phyloP scores from a whole-genome alignment of 805 yeast genomes.

The Teunomyces stri region DNA sequence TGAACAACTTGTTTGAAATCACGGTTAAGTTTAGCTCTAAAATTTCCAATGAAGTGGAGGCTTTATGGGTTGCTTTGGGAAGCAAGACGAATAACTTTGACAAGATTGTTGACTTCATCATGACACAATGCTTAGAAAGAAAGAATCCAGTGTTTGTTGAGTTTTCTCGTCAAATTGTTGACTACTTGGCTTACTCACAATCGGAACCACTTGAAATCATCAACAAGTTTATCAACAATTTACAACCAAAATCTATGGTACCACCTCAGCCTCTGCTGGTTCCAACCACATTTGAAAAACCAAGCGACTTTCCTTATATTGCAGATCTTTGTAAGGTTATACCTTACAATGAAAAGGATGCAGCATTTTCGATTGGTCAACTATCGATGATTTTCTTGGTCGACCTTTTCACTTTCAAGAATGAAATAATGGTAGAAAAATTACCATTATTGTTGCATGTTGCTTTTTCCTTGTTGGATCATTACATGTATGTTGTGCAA shows the following conservation, averaged over 20 bases:
- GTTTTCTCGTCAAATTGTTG: slow-evolving; percentile 75
- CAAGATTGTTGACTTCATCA: slow-evolving; percentile 67
- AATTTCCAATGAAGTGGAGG: slow-evolving; percentile 86
- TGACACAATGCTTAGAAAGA: slow-evolving; percentile 64
- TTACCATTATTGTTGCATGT: slow-evolving; percentile 77
- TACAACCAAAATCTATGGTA: slow-evolving; percentile 88
- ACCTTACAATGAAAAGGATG: slow-evolving; percentile 54
- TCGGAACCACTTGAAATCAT: slow-evolving; percentile 47
- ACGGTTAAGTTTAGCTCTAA: slow-evolving; percentile 73
- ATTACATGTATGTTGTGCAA: slow-evolving; percentile 78
- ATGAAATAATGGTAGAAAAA: slow-evolving; percentile 56
- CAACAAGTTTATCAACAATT: slow-evolving; percentile 62
- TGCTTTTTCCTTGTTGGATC: slow-evolving; percentile 79
- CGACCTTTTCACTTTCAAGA: slow-evolving; percentile 68
- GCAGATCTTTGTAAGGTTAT: slow-evolving; percentile 68
- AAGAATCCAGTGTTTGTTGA: slow-evolving; percentile 75
- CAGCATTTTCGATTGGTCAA: slow-evolving; percentile 84
- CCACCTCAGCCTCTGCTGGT: slow-evolving; percentile 49
- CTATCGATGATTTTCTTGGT: slow-evolving; percentile 81
- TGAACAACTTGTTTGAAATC: slow-evolving; percentile 78
- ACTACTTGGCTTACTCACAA: slow-evolving; percentile 61
- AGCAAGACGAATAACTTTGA: slow-evolving; percentile 66
- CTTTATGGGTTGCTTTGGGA: slow-evolving; percentile 94
- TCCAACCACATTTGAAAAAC: slow-evolving; percentile 1
- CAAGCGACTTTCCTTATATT: slow-evolving; percentile 60